Evolutionary conservation across 306 rosid genomes (phyloP), one percentile per base, ranked within the genome.

Genomic region (Prinsepia uniflora): DNA sequence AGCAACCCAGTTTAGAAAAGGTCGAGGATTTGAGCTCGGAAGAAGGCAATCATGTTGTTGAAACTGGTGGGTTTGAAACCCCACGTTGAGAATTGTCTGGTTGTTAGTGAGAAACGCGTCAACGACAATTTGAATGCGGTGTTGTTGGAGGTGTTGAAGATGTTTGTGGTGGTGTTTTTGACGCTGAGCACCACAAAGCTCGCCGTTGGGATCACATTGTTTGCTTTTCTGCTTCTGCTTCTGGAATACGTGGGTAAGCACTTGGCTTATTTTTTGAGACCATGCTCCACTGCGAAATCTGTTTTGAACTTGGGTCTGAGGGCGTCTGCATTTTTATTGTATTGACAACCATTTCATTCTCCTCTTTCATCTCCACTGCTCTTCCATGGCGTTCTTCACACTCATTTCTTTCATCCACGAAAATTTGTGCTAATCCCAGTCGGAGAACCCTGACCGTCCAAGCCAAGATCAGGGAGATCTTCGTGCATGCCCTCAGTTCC

Each of bases 401-500:
- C 42, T 14, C 76, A 24, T 24, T 24, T 5, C 5, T 77, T 19
- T 50, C 78, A 10, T 78, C 77, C 75, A 12, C 63, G 49, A 50
- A 80, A 63, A 77, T 85, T 14, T 84, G 82, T 47, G 22, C 77
- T 79, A 79, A 46, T 0, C 73, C 83, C 61, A 79, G 82, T 47
- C 84, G 89, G 56, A 73, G 86, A 24, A 17, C 57, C n/a, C 83
- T 83, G 9, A 70, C 79, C 12, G 79, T 92, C 68, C 87, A 78
- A 52, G 59, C 91, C 65, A 92, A 24, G 30, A 24, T 24, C 30
- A 24, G 30, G 30, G 30, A 24, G 30, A 24, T 24, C 30, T 24
- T 24, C 86, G 90, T 92, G 98, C 98, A 96, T 2, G 98, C 98
- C 19, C 96, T 92, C 68, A 92, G 98, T 80, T 92, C 98, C 54